Evolutionary conservation across 768 basidiomycete genomes (phyloP), one percentile per base, ranked within the genome.

Genomic region (Epithele typhae): DNA sequence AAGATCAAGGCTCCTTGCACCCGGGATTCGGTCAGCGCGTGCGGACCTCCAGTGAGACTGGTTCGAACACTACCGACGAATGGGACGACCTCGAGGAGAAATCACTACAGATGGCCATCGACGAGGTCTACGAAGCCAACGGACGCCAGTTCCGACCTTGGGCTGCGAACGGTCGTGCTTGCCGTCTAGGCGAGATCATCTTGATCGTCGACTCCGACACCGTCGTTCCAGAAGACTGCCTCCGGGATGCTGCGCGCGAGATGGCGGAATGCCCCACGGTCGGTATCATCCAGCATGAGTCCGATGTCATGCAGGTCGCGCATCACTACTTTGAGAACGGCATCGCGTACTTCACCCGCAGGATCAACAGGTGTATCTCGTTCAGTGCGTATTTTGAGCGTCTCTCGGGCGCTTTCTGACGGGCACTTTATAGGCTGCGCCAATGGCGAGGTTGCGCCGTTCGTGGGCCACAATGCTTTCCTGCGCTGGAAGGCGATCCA

Each of bases 401-500:
- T 32, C 17, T 48, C 19, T 15, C 25, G 14, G 17, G 7, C n/a
- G n/a, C n/a, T n/a, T n/a, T n/a, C n/a, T 44, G 45, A 35, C 39
- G 43, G 24, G 15, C 12, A 17, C 24, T 15, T 39, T 34, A 37
- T 37, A 64, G 64, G 64, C 9, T 66, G 67, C 40, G 67, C 70
- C 0, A 75, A 73, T 46, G 72, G 72, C 46, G 67, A 70, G 45
- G 66, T 64, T 62, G 56, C 71, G 2, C 72, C 73, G 3, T 74
- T 74, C 55, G 70, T 75, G 48, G 73, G 73, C 0, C 74, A 75
- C 60, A 73, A 76, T 52, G 74, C 68, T 43, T 80, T 79, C 64
- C 62, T 81, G 21, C 70, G 78, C 23, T 80, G 79, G 79, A 65
- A 67, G 6, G 78, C 79, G 14, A 51, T 80, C n/a, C 79, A 81